Evolutionary conservation across 2,329 filamentous ascomycete genomes (phyloP).

Genomic region (Penicillium sp.): DNA sequence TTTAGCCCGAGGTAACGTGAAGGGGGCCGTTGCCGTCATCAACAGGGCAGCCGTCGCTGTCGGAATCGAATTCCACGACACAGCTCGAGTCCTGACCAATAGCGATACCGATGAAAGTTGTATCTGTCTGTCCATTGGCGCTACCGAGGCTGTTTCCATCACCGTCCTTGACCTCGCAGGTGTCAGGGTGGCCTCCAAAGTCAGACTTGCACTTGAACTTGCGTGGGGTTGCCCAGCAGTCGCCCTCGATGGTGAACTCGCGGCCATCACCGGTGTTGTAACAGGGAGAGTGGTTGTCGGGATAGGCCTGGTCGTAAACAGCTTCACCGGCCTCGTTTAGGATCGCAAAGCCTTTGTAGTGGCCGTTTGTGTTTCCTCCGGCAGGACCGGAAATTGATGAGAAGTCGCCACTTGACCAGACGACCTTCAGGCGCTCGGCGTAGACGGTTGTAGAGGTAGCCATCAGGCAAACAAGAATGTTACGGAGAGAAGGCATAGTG

Average conservation of each 20-base stretch:
- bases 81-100: slow-evolving; percentile 15
- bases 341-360: slow-evolving; percentile 15
- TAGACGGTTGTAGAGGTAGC: slow-evolving; percentile 8
- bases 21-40: slow-evolving; percentile 16
- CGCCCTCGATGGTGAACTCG: slow-evolving; percentile 16
- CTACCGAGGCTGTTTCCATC: slow-evolving; percentile 12
- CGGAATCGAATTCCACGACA: slow-evolving; percentile 15
- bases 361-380: slow-evolving; percentile 12
- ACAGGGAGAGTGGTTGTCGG: slow-evolving; percentile 12
- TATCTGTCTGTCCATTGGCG: slow-evolving; percentile 10
- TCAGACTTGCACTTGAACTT: slow-evolving; percentile 15
- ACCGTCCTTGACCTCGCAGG: slow-evolving; percentile 13
- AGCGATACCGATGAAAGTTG: slow-evolving; percentile 13
- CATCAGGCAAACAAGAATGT: slow-evolving; percentile 7
- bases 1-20: slow-evolving; percentile 13
- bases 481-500: slow-evolving; percentile 11
- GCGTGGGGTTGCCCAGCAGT: slow-evolving; percentile 13
- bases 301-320: slow-evolving; percentile 12
- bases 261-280: slow-evolving; percentile 14
- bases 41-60: slow-evolving; percentile 13
- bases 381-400: slow-evolving; percentile 13
- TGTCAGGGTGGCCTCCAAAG: slow-evolving; percentile 13
- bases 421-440: slow-evolving; percentile 14
- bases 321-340: slow-evolving; percentile 13
- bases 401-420: slow-evolving; percentile 14